A percentile compares a stretch with the other conserved stretches of the same genome.
Conservation (phyloP, 805 yeast species). For the Nakazawaea laoshanensis region DNA sequence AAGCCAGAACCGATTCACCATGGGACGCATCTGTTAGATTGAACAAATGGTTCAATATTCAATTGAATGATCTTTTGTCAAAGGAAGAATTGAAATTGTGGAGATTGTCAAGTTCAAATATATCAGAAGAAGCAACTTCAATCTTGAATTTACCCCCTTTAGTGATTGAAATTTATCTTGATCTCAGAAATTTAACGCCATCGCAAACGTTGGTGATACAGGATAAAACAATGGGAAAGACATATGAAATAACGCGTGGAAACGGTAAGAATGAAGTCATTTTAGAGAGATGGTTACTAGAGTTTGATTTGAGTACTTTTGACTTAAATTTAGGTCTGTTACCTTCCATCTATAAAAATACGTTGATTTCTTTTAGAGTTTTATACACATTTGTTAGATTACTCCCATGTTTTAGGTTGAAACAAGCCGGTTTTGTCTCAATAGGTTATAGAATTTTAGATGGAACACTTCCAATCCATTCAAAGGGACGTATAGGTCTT, state of each 20-base stretch:
- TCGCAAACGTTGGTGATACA: slow-evolving; percentile 51
- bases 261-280: slow-evolving; percentile 76
- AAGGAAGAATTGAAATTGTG: slow-evolving; percentile 59
- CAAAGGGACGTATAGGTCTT: slow-evolving; percentile 80
- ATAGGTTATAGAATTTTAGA: slow-evolving; percentile 61
- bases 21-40: slow-evolving; percentile 21
- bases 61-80: slow-evolving; percentile 27
- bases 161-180: slow-evolving; percentile 77
- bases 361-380: slow-evolving; percentile 66
- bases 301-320: slow-evolving; percentile 48
- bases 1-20: slow-evolving; percentile 27
- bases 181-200: slow-evolving; percentile 46
- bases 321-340: slow-evolving; percentile 34
- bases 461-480: slow-evolving; percentile 70
- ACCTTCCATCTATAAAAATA: slow-evolving; percentile 64
- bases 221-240: slow-evolving; percentile 35
- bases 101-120: slow-evolving; percentile 26
- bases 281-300: slow-evolving; percentile 87
- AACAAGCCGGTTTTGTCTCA: slow-evolving; percentile 30
- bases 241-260: slow-evolving; percentile 53
- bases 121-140: slow-evolving; percentile 20
- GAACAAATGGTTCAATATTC: slow-evolving; percentile 60
- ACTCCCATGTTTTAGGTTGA: slow-evolving; percentile 64
- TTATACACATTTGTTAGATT: slow-evolving; percentile 57
- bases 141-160: slow-evolving; percentile 59